phyloP scores from a whole-genome alignment of 179 eudicot species.

The Spinacia oleracea region DNA sequence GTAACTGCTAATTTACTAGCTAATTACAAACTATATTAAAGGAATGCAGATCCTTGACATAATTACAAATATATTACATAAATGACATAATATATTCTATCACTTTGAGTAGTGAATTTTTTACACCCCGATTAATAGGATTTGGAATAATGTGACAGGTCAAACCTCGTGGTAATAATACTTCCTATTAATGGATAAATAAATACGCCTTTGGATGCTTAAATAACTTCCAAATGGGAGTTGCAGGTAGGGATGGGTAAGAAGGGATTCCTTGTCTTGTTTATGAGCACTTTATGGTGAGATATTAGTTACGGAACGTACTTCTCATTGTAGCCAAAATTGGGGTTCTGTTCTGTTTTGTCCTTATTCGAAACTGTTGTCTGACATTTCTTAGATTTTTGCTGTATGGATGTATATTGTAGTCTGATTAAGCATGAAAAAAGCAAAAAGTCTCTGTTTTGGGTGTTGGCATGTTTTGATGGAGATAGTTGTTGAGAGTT shows the following conservation, averaged over 20 bases:
- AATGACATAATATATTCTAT: no score
- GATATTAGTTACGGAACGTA: neutral
- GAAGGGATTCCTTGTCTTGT: no score
- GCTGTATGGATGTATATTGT: neutral
- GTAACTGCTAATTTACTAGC: no score
- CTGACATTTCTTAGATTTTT: neutral
- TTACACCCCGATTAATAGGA: neutral
- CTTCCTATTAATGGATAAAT: neutral
- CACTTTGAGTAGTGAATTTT: conserved; percentile 1
- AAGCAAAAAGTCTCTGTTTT: neutral
- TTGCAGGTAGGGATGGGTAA: no score
- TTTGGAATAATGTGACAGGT: neutral
- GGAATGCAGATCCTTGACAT: no score
- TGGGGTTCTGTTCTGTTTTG: neutral
- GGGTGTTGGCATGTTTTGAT: neutral
- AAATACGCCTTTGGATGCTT: neutral
- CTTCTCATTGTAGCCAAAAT: neutral
- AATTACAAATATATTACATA: no score
- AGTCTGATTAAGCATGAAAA: neutral
- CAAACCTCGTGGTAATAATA: neutral
- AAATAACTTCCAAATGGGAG: neutral
- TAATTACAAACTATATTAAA: no score
- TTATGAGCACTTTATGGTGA: neutral
- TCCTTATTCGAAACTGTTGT: neutral
- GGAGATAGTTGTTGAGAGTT: neutral